Evolutionary conservation across 1,284 basidiomycete genomes (phyloP), one percentile per base, ranked within the genome.

Genomic region (Cutaneotrichosporon sp.): DNA sequence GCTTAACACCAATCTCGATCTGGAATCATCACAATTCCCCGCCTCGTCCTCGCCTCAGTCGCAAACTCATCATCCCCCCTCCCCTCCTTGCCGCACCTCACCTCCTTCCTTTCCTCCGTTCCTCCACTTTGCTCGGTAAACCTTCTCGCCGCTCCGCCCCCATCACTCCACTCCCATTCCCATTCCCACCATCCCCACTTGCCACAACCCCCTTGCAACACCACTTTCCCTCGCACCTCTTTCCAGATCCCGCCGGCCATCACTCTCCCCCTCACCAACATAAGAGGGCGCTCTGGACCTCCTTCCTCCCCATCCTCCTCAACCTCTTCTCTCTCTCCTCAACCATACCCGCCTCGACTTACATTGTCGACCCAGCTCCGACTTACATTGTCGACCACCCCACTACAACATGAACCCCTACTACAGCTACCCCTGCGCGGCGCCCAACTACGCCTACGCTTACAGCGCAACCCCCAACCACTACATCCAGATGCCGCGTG

Each of bases 401-500:
- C 47, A 2, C 47, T 9, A 7, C 31, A 55, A 21, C 34, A 55
- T 55, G 53, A 21, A 55, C 34, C 32, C 53, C 34, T 34, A 55
- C 53, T 30, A 50, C 49, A 11, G 5, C 22, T 30, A 50, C 49
- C 8, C 49, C 47, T 22, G 21, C 49, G 49, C 49, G 11, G 9
- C 49, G 11, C 32, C 32, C 18, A 38, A 22, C 34, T 22, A 55
- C 53, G n/a, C 53, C 18, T 53, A 53, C 51, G 32, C 34, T 4
- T 38, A 36, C 53, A 36, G 32, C 32, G 53, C 53, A n/a, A 55
- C 53, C 8, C 53, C 53, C 16, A 21, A 36, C 32, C 53, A 55
- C 53, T 8, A 8, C 53, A 38, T 55, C 53, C 34, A 36, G 34
- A 55, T 55, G 53, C 34, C 53, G n/a, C 53, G 13, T 13, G 34